A percentile compares a stretch with the other conserved stretches of the same genome.
These are phyloP conservation scores for Penicillium crystallinum DNA, from an alignment of 495 filamentous ascomycete species.

Conservation along the genomic window DNA sequence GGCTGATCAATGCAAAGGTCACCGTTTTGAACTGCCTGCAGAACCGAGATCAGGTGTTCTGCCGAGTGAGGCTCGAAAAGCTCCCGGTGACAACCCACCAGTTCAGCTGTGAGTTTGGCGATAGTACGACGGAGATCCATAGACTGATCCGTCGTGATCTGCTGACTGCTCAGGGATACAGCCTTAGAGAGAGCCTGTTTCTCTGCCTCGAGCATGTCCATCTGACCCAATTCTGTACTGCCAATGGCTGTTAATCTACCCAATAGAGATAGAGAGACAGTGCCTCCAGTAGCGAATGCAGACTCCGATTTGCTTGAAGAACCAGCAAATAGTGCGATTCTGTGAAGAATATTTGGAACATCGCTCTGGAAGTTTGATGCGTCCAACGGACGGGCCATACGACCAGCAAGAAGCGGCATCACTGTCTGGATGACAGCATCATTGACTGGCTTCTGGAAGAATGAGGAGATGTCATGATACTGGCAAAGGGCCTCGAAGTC, in stretches of 20 bases:
- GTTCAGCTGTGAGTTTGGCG: constrained; percentile 43
- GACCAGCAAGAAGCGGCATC: constrained; percentile 38
- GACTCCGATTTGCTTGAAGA: constrained; percentile 20
- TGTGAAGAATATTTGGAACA: constrained; percentile 35
- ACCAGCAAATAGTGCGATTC: constrained; percentile 34
- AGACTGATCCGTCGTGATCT: constrained; percentile 44
- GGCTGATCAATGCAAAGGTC: constrained; percentile 7
- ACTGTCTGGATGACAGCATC: constrained; percentile 25
- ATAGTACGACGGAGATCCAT: constrained; percentile 44
- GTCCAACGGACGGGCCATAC: constrained; percentile 31
- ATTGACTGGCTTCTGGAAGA: constrained; percentile 12
- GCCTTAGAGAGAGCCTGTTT: constrained; percentile 55
- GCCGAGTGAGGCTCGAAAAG: constrained; percentile 31
- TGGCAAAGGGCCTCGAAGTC: constrained; percentile 67
- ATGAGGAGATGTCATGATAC: constrained; percentile 44
- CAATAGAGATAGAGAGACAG: constrained; percentile 51
- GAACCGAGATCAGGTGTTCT: constrained; percentile 19
- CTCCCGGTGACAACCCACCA: constrained; percentile 41
- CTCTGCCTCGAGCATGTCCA: constrained; percentile 62
- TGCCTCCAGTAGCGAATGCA: constrained; percentile 44
- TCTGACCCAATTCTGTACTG: constrained; percentile 52
- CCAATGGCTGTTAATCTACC: constrained; percentile 49
- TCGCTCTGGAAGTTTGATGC: constrained; percentile 27
- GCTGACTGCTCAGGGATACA: constrained; percentile 41
- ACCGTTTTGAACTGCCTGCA: constrained; percentile 23